A percentile compares a stretch with the other conserved stretches of the same genome.
Conservation (phyloP, 2,329 filamentous ascomycete genomes). For the Xylariales sp. region DNA sequence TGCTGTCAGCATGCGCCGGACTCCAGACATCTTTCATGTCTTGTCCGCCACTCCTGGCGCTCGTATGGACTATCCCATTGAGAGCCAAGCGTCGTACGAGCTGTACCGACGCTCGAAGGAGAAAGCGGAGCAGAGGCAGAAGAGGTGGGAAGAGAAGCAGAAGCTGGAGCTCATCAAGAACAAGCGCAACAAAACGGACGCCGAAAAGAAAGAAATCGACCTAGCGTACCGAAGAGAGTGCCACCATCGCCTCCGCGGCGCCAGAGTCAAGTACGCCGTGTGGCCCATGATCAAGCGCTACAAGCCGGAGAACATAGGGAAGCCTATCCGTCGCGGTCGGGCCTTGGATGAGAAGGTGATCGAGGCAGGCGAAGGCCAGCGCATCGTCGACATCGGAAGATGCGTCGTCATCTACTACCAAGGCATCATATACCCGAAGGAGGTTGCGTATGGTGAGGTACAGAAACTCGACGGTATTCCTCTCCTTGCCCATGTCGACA, state of each 20-base stretch:
- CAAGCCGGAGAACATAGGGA: slow-evolving; percentile 17
- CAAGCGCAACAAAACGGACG: background rate
- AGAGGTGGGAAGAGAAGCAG: slow-evolving; percentile 11
- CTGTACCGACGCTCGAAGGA: slow-evolving; percentile 19
- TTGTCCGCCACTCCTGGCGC: slow-evolving; percentile 25
- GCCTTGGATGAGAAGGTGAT: background rate
- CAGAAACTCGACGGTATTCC: no score
- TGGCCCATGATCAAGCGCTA: slow-evolving; percentile 27
- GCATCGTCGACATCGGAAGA: slow-evolving; percentile 16
- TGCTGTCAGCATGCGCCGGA: slow-evolving; percentile 24
- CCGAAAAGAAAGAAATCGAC: slow-evolving; percentile 7
- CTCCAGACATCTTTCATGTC: slow-evolving; percentile 24
- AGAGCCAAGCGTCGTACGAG: slow-evolving; percentile 18
- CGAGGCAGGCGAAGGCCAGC: slow-evolving; percentile 19
- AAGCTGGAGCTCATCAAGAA: background rate
- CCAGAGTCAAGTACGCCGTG: slow-evolving; percentile 26
- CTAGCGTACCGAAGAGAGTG: slow-evolving; percentile 10
- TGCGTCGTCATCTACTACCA: slow-evolving; percentile 27
- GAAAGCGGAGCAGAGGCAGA: slow-evolving; percentile 14
- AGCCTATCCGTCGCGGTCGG: background rate
- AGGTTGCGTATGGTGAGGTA: no score
- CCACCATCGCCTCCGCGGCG: slow-evolving; percentile 24
- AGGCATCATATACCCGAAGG: slow-evolving; percentile 23
- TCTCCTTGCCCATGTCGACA: no score
- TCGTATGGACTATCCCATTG: slow-evolving; percentile 22